phyloP scores from a whole-genome alignment of 2,329 filamentous ascomycete genomes.

The Sclerotinia glacialis region DNA sequence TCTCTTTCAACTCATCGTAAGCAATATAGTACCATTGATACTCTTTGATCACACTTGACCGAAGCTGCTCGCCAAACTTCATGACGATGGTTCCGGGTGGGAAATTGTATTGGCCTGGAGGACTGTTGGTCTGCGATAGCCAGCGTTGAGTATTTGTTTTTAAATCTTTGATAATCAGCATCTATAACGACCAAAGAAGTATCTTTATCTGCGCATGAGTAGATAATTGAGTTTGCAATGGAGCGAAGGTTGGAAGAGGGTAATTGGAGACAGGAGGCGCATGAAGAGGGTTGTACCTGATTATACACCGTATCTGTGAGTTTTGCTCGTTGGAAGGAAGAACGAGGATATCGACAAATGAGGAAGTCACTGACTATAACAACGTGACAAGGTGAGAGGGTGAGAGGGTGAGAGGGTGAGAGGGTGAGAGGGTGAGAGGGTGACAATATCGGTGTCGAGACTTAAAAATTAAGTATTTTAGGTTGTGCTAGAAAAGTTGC shows the following conservation, averaged over 20 bases:
- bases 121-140: constrained; percentile 24
- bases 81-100: constrained; percentile 57
- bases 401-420: neutral
- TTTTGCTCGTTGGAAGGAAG: neutral
- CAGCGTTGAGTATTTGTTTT: constrained; percentile 26
- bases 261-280: neutral
- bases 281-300: neutral
- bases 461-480: neutral
- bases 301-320: neutral
- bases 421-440: neutral
- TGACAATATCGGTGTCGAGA: neutral
- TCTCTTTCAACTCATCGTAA: constrained; percentile 88
- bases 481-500: neutral
- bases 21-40: constrained; percentile 98
- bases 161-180: constrained; percentile 37
- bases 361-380: neutral
- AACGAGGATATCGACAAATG: neutral
- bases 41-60: constrained; percentile 91
- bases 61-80: constrained; percentile 95
- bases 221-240: neutral
- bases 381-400: too few relatives aligned
- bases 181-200: constrained; percentile 14
- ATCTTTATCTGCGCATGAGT: neutral
- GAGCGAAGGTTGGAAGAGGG: neutral
- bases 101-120: constrained; percentile 29